Evolutionary conservation across 1,284 basidiomycete species (phyloP), one percentile per base, ranked within the genome.

Genomic region (Phellinidium pouzarii): DNA sequence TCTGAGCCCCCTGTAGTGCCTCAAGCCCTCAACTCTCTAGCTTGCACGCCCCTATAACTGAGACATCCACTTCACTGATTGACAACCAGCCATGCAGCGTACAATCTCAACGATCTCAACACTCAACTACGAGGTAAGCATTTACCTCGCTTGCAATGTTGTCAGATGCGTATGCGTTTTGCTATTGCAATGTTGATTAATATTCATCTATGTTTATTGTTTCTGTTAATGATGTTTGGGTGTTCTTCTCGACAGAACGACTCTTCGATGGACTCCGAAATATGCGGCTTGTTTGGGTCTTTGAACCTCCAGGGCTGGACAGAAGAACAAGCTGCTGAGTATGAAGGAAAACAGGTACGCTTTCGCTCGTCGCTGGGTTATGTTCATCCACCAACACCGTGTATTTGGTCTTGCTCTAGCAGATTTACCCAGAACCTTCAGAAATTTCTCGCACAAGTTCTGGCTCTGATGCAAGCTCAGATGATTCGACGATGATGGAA

Each of bases 281-380:
- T 54, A 11, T 49, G 52, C 31, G 26, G 22, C 19, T 50, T 54
- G 52, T 44, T 54, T 54, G 52, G 52, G 8, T 54, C 52, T 23
- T 41, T 54, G 46, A 49, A 22, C 22, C 38, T 54, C 7, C 27
- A 29, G 20, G 52, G 45, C 1, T 53, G 52, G 52, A 17, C 20
- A 36, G 14, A 25, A 6, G 52, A 48, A 40, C 43, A 14, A 14
- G 23, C 17, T 26, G n/a, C 9, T 11, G 26, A 38, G 9, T 4
- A 19, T 19, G 19, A 31, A 19, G 20, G 19, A 17, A 44, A 34
- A 6, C 50, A 52, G 41, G 50, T 52, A 26, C 17, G 50, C 19
- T 26, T 20, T 3, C 48, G 25, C 12, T n/a, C 9, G 17, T 36
- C n/a, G 19, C 26, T 4, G 2, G 11, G 17, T 22, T n/a, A 5